Evolutionary conservation across 768 basidiomycete genomes (phyloP), one percentile per base, ranked within the genome.

Genomic region (Gymnopilus dilepis): DNA sequence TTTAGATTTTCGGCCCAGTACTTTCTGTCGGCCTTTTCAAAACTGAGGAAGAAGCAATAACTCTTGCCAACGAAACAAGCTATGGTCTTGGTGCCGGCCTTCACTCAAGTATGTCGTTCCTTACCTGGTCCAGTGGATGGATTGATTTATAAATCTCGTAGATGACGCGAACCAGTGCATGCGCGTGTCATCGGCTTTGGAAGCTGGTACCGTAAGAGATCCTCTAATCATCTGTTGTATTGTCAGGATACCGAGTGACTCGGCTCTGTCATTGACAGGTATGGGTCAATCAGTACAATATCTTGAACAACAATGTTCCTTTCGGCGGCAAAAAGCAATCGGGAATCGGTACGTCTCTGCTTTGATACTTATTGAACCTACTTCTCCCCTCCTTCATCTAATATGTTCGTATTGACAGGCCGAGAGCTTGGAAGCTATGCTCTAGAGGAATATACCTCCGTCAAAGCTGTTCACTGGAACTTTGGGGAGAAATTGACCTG

Each of bases 251-350:
- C 11, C 40, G 15, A 40, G 33, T 19, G 40, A 48, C 38, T 50
- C 26, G 56, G 34, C 33, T 9, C 26, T 55, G 34, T 37, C 13
- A 4, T 24, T 38, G 38, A 45, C 62, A 92, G 89, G 90, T 94
- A 41, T 97, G 95, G 95, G 84, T 95, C 61, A 98, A 98, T 74
- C 89, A 94, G 70, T 96, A 95, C 77, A 91, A 90, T 70, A 41
- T 91, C 12, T 74, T 97, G 58, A 84, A 86, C 76, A 93, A 92
- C 73, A 94, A 96, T 61, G 89, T 95, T 45, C 97, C 97, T 1
- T 98, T 98, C 70, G 96, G 97, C 37, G 97, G 96, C 22, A 97
- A 92, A 80, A 97, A 96, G 76, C 90, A 93, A 72, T 92, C 91
- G 42, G 95, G 95, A 55, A 88, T 92, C 69, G 90, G 92, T 91